A percentile compares a stretch with the other conserved stretches of the same genome.
phyloP scores from a whole-genome alignment of 257 asterid genomes.

The Orobanche coerulescens region DNA sequence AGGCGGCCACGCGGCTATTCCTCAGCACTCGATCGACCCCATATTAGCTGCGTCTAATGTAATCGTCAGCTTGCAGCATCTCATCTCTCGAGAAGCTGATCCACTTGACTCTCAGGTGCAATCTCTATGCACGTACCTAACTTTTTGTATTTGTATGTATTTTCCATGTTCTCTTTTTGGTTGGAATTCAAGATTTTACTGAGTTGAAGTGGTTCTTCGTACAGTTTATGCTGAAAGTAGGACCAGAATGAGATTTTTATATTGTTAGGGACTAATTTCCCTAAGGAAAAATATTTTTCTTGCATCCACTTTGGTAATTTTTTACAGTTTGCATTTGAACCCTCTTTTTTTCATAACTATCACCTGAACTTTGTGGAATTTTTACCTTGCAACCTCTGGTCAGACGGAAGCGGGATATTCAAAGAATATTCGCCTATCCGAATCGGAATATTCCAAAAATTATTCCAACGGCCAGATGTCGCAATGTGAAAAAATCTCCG shows the following conservation, averaged over 20 bases:
- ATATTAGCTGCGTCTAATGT: slow-evolving; percentile 82
- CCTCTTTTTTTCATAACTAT: too few species aligned
- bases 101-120: slow-evolving; percentile 93
- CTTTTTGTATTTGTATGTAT: background rate
- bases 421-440: too few species aligned
- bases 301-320: too few species aligned
- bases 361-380: too few species aligned
- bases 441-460: too few species aligned
- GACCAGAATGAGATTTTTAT: background rate
- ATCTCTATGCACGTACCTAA: slow-evolving; percentile 2
- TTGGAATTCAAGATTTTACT: background rate
- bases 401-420: too few species aligned
- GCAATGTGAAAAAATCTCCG: too few species aligned
- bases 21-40: slow-evolving; percentile 89
- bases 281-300: too few species aligned
- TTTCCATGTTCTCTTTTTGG: background rate
- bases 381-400: too few species aligned
- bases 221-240: background rate
- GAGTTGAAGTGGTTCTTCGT: background rate
- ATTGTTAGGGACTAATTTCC: background rate
- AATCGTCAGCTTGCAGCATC: slow-evolving; percentile 78
- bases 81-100: slow-evolving; percentile 90
- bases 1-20: slow-evolving; percentile 97
- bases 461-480: too few species aligned
- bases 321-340: too few species aligned